A percentile compares a stretch with the other conserved stretches of the same genome.
phyloP scores from a whole-genome alignment of 805 yeast species.

The Crinitomyces ghanaensis region DNA sequence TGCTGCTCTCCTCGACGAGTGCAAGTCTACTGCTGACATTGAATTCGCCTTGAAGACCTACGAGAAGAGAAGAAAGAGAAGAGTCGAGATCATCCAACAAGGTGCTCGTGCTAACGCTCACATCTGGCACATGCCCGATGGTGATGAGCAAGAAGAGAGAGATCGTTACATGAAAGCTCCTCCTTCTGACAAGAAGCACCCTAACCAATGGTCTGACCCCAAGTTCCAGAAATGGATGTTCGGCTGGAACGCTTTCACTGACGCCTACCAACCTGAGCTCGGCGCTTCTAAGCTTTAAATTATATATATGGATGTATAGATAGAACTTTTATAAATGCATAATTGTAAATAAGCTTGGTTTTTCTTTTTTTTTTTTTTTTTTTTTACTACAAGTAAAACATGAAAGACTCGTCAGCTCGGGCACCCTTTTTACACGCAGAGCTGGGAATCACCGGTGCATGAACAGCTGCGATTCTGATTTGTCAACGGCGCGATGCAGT shows the following conservation, averaged over 20 bases:
- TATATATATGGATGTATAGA: too few relatives aligned
- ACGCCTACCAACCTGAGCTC: not conserved
- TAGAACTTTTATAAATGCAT: too few relatives aligned
- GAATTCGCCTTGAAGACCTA: conserved; percentile 3
- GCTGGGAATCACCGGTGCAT: too few relatives aligned
- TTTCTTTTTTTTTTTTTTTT: too few relatives aligned
- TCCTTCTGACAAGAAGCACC: conserved; percentile 7
- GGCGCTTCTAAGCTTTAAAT: not conserved
- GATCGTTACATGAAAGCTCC: conserved; percentile 4
- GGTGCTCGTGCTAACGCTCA: conserved; percentile 4
- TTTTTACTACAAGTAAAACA: too few relatives aligned
- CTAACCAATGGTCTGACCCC: conserved; percentile 9
- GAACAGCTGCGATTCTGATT: too few relatives aligned
- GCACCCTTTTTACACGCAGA: too few relatives aligned
- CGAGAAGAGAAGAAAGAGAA: conserved; percentile 6
- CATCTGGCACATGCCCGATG: conserved; percentile 9
- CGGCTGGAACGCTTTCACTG: conserved; percentile 7
- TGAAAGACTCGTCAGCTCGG: too few relatives aligned
- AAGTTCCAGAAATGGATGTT: conserved; percentile 8
- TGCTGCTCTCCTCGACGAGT: conserved; percentile 3
- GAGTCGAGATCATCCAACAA: conserved; percentile 4
- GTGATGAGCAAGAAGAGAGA: conserved; percentile 9
- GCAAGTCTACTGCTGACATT: conserved; percentile 4
- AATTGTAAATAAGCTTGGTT: too few relatives aligned
- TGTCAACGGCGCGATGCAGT: too few relatives aligned